phyloP scores from a whole-genome alignment of 805 yeast species.

The Myxozyma sirexii region DNA sequence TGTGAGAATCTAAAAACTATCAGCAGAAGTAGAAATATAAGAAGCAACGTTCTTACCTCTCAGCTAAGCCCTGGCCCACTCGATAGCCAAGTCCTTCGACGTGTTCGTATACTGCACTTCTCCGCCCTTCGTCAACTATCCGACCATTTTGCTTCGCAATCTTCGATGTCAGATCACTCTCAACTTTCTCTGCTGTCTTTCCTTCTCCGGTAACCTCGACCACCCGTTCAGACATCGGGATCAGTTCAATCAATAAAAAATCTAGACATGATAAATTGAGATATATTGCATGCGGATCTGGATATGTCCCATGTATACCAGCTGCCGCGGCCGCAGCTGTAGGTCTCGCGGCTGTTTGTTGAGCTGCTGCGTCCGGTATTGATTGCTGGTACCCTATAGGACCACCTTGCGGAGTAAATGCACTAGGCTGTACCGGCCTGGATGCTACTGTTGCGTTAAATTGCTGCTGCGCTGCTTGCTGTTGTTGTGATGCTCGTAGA shows the following conservation, averaged over 20 bases:
- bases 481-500: constrained; percentile 11
- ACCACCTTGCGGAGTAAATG: background rate
- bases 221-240: constrained; percentile 71
- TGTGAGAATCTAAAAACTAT: constrained; percentile 39
- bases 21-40: constrained; percentile 25
- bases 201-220: constrained; percentile 48
- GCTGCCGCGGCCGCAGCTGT: constrained; percentile 9
- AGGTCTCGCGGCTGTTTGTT: background rate
- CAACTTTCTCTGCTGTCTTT: background rate
- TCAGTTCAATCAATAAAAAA: constrained; percentile 70
- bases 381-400: background rate
- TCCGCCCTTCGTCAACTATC: constrained; percentile 24
- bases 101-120: constrained; percentile 58
- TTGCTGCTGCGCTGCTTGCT: constrained; percentile 10
- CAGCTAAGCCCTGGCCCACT: constrained; percentile 63
- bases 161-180: background rate
- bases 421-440: background rate
- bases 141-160: constrained; percentile 11
- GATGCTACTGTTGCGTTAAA: background rate
- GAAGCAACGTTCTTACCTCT: constrained; percentile 39
- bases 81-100: constrained; percentile 71
- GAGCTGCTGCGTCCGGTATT: background rate
- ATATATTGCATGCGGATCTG: constrained; percentile 37
- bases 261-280: constrained; percentile 63
- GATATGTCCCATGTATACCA: constrained; percentile 6